Conservation (phyloP, 2,329 filamentous ascomycete genomes). For the Leptosphaerulina australis region DNA sequence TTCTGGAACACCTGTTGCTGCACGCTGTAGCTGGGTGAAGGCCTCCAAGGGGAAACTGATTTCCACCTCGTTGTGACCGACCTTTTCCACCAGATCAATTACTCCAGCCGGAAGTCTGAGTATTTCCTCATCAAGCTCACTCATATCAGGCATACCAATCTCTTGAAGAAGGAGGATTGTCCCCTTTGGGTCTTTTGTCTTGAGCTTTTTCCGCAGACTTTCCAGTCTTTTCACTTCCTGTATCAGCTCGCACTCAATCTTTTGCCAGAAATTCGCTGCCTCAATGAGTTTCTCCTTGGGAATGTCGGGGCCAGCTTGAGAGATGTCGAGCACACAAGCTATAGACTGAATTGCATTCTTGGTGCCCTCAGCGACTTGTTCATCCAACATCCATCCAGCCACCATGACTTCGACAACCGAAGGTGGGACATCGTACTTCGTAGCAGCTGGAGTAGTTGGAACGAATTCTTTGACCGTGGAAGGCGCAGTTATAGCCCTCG, state of each 20-base stretch:
- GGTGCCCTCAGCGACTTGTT: slow-evolving; percentile 16
- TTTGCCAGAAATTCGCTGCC: slow-evolving; percentile 29
- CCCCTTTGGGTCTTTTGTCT: slow-evolving; percentile 33
- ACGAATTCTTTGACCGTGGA: not conserved
- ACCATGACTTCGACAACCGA: slow-evolving; percentile 35
- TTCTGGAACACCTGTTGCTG: slow-evolving; percentile 32
- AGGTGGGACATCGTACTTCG: slow-evolving; percentile 14
- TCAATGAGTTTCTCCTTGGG: slow-evolving; percentile 22
- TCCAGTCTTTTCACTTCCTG: slow-evolving; percentile 34
- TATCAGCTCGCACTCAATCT: slow-evolving; percentile 29
- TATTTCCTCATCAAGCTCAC: slow-evolving; percentile 38
- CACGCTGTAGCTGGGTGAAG: slow-evolving; percentile 33
- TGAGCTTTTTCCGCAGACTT: slow-evolving; percentile 30
- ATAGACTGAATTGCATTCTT: slow-evolving; percentile 27
- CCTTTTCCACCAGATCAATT: slow-evolving; percentile 33
- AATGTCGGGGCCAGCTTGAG: slow-evolving; percentile 14
- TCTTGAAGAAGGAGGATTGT: slow-evolving; percentile 32
- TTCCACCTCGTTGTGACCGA: slow-evolving; percentile 33
- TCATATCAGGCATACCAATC: slow-evolving; percentile 32
- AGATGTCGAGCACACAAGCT: slow-evolving; percentile 28
- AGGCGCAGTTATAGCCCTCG: not conserved
- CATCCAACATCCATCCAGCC: slow-evolving; percentile 33
- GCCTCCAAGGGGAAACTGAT: slow-evolving; percentile 35
- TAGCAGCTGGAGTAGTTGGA: not conserved
- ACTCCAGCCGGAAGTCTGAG: slow-evolving; percentile 28